Percentiles rank a stretch among this genome's conserved stretches.
Evolutionary conservation across 768 basidiomycete genomes (phyloP).

Genomic region (Panellus pusillus): DNA sequence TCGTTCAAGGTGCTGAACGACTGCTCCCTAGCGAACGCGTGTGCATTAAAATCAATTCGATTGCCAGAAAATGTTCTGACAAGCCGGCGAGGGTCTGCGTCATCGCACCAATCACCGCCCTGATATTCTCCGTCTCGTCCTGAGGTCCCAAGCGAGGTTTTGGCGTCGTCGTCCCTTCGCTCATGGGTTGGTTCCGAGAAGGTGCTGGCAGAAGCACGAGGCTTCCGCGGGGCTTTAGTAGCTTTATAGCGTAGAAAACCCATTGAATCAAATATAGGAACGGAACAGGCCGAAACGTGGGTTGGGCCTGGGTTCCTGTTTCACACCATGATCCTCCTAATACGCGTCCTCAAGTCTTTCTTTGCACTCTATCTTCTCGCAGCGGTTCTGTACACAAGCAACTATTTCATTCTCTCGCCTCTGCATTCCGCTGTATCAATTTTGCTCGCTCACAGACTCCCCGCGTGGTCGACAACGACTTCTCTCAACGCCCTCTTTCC

Average conservation of each 20-base stretch:
- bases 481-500: conserved; percentile 16
- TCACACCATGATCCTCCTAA: conserved; percentile 7
- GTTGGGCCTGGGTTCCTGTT: neutral
- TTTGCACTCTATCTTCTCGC: conserved; percentile 35
- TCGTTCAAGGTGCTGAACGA: conserved; percentile 32
- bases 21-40: conserved; percentile 24
- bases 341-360: conserved; percentile 28
- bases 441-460: conserved; percentile 24
- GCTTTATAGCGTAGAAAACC: conserved; percentile 2
- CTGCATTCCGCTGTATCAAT: conserved; percentile 29
- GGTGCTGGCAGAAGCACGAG: conserved; percentile 12
- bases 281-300: too few relatives aligned
- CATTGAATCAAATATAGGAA: neutral
- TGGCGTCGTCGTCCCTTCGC: conserved; percentile 15
- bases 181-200: conserved; percentile 9
- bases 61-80: conserved; percentile 13
- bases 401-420: conserved; percentile 36
- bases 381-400: conserved; percentile 47
- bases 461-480: conserved; percentile 21
- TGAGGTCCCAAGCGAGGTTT: conserved; percentile 8
- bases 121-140: conserved; percentile 7
- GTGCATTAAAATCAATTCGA: neutral
- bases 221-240: conserved; percentile 18
- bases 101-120: conserved; percentile 14
- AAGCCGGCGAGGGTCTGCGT: conserved; percentile 17